phyloP scores from a whole-genome alignment of 78 protist genomes.

The Isochrysis galbana region DNA sequence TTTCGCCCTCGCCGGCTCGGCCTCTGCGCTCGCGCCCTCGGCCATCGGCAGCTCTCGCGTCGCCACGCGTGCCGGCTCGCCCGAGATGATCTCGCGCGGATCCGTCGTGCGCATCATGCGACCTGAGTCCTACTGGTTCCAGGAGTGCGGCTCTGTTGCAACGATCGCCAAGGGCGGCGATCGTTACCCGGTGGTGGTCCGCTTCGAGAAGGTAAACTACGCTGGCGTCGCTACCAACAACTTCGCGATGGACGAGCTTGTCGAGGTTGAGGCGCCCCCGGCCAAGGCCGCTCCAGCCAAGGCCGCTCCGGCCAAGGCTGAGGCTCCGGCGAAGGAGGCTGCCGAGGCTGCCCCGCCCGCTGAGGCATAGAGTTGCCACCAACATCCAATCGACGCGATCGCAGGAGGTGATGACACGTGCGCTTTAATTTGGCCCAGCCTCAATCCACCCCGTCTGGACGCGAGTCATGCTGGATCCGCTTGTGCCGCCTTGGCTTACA shows the following conservation, averaged over 20 bases:
- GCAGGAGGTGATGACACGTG: no score
- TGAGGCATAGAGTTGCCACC: no score
- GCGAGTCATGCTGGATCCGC: no score
- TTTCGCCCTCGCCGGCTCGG: not conserved
- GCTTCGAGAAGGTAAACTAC: conserved; percentile 33
- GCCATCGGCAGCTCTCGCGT: not conserved
- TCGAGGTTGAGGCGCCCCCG: not conserved
- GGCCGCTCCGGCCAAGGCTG: not conserved
- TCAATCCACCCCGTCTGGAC: no score
- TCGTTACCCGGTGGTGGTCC: conserved; percentile 14
- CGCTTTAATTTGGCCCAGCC: no score
- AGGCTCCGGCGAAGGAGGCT: not conserved
- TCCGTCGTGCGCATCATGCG: not conserved
- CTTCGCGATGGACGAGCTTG: conserved; percentile 19
- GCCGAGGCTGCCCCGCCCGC: no score
- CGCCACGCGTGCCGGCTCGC: not conserved
- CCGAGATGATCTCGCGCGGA: conserved; percentile 12
- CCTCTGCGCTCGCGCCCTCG: not conserved
- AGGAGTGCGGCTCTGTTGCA: conserved; percentile 9
- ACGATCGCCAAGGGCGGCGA: not conserved
- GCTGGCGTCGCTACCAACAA: conserved; percentile 22
- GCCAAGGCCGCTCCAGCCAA: not conserved
- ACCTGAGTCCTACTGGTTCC: conserved; percentile 27
- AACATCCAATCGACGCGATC: no score
- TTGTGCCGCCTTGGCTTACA: no score